Conservation (phyloP, 257 asterid species). For the Solanum habrochaites region DNA sequence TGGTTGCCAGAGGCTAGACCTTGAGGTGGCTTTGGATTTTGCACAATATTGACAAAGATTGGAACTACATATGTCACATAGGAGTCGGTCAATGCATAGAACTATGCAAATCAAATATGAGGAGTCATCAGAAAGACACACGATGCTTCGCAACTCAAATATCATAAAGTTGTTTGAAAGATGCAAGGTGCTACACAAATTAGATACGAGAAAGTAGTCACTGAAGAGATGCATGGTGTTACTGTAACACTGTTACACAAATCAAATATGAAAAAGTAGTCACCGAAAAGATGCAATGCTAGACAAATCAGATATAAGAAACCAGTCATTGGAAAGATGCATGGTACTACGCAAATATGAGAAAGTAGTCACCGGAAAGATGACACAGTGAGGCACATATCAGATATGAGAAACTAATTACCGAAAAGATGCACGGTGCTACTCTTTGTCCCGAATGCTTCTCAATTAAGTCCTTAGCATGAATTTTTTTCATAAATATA, state of each 20-base stretch:
- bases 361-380: no score
- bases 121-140: background rate
- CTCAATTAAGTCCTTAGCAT: background rate
- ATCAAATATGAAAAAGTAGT: no score
- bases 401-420: no score
- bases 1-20: background rate
- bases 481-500: background rate
- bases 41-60: background rate
- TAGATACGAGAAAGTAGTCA: no score
- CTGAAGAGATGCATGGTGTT: no score
- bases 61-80: background rate
- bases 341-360: no score
- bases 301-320: no score
- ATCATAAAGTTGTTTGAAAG: background rate
- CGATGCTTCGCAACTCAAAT: background rate
- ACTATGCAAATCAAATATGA: background rate
- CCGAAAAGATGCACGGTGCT: no score
- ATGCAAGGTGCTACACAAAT: background rate
- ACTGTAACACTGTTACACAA: no score
- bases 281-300: no score
- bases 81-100: background rate
- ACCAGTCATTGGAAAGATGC: no score
- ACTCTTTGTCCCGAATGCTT: background rate
- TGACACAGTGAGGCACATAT: no score
- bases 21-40: background rate